Evolutionary conservation across 495 filamentous ascomycete genomes (phyloP).

Genomic region (Xylaria cubensis): DNA sequence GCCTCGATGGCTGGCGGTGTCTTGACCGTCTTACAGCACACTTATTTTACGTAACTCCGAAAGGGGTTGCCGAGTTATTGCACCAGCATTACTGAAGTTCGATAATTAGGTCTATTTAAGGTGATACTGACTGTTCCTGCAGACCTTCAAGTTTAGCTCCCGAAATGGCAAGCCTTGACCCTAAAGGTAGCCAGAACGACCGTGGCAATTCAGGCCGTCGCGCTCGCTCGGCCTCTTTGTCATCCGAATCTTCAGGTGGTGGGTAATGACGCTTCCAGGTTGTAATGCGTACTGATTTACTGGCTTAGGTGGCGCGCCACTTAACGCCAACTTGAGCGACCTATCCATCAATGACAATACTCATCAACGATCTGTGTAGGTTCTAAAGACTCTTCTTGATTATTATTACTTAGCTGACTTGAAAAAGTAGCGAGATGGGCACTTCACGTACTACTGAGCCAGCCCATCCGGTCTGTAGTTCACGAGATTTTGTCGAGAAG

Average conservation of each 20-base stretch:
- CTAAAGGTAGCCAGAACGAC: background rate
- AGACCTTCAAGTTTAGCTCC: background rate
- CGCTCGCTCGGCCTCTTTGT: slow-evolving; percentile 23
- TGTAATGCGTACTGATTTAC: slow-evolving; percentile 1
- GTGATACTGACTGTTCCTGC: background rate
- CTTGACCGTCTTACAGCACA: background rate
- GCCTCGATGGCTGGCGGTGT: background rate
- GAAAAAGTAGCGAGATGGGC: slow-evolving; percentile 18
- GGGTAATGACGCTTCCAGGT: background rate
- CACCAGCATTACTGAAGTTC: background rate
- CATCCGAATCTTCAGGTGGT: slow-evolving; percentile 27
- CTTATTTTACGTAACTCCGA: background rate
- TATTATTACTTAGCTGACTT: background rate
- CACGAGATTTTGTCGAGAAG: background rate
- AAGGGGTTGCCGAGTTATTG: background rate
- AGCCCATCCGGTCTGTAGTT: background rate
- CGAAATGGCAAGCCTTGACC: slow-evolving; percentile 25
- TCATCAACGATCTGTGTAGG: slow-evolving; percentile 24
- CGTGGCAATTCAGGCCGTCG: slow-evolving; percentile 18
- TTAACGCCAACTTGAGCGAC: slow-evolving; percentile 13
- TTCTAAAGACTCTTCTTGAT: background rate
- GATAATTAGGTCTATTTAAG: background rate
- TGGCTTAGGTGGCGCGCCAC: slow-evolving; percentile 21
- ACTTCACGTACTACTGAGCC: slow-evolving; percentile 1
- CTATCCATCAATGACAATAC: slow-evolving; percentile 11